Evolutionary conservation across 2,329 filamentous ascomycete genomes (phyloP).

Genomic region (Nemania serpens): DNA sequence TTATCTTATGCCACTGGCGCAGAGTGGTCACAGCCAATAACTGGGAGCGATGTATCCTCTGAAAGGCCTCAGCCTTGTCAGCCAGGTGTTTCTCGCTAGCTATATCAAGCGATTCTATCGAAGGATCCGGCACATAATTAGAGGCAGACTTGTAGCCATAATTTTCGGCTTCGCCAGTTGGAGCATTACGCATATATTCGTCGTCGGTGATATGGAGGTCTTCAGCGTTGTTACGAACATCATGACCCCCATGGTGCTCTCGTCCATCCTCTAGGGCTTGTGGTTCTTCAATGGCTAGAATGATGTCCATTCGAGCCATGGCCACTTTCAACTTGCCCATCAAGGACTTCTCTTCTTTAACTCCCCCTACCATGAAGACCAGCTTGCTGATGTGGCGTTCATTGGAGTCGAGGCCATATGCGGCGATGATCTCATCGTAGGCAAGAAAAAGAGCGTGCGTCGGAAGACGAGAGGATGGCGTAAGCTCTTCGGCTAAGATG

Average conservation of each 20-base stretch:
- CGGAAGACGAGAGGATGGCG: constrained; percentile 67
- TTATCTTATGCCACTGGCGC: constrained; percentile 38
- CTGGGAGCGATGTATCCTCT: constrained; percentile 33
- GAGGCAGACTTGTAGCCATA: constrained; percentile 5
- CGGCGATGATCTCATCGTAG: constrained; percentile 76
- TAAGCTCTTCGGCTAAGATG: constrained; percentile 57
- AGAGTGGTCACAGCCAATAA: constrained; percentile 33
- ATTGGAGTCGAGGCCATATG: constrained; percentile 71
- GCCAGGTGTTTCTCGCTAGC: constrained; percentile 22
- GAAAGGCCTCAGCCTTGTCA: constrained; percentile 36
- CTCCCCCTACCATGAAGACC: constrained; percentile 76
- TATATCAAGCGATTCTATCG: constrained; percentile 13
- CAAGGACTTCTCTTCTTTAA: constrained; percentile 61
- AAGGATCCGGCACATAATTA: not conserved
- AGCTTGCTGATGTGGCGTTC: constrained; percentile 78
- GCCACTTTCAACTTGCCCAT: constrained; percentile 72
- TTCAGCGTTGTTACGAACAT: constrained; percentile 12
- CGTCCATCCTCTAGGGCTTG: constrained; percentile 25
- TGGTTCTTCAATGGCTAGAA: constrained; percentile 61
- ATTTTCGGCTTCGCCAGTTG: constrained; percentile 4
- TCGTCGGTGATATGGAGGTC: constrained; percentile 32
- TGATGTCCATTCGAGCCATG: constrained; percentile 71
- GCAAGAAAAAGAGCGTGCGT: constrained; percentile 80
- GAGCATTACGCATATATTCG: constrained; percentile 9
- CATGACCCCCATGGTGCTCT: constrained; percentile 34